Conservation (phyloP, 2,329 filamentous ascomycete genomes). For the Claviceps purpurea region DNA sequence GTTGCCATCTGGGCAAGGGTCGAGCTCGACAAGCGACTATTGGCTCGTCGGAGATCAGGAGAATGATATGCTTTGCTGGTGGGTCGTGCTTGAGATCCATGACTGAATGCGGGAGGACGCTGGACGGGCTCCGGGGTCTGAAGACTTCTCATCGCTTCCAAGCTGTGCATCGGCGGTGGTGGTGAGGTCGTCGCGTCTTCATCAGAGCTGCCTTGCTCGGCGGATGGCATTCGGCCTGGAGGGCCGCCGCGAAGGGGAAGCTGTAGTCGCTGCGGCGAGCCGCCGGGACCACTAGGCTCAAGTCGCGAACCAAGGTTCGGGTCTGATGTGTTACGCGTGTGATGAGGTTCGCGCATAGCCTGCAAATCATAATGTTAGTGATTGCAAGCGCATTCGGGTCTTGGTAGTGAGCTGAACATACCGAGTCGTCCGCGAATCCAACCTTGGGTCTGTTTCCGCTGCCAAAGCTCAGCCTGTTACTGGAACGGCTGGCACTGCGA, state of each 20-base stretch:
- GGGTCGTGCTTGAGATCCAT: slow-evolving; percentile 59
- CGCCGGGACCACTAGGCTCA: slow-evolving; percentile 13
- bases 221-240: slow-evolving; percentile 31
- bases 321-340: slow-evolving; percentile 36
- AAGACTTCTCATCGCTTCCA: slow-evolving; percentile 41
- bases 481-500: slow-evolving; percentile 44
- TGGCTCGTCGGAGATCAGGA: slow-evolving; percentile 65
- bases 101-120: slow-evolving; percentile 65
- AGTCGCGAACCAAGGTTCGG: slow-evolving; percentile 17
- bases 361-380: slow-evolving; percentile 15
- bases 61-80: slow-evolving; percentile 56
- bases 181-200: slow-evolving; percentile 31
- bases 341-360: slow-evolving; percentile 20
- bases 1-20: slow-evolving; percentile 72
- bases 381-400: not conserved
- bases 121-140: slow-evolving; percentile 64
- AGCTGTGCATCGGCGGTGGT: slow-evolving; percentile 31
- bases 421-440: slow-evolving; percentile 42
- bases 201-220: slow-evolving; percentile 43
- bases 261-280: slow-evolving; percentile 21
- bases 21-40: slow-evolving; percentile 68
- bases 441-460: slow-evolving; percentile 30
- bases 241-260: slow-evolving; percentile 25
- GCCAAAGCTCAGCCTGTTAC: slow-evolving; percentile 40
- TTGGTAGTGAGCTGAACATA: not conserved